Percentiles rank a stretch among this genome's conserved stretches.
Conservation (phyloP, 2,329 filamentous ascomycete genomes). For the Teratosphaeria epicoccoides region DNA sequence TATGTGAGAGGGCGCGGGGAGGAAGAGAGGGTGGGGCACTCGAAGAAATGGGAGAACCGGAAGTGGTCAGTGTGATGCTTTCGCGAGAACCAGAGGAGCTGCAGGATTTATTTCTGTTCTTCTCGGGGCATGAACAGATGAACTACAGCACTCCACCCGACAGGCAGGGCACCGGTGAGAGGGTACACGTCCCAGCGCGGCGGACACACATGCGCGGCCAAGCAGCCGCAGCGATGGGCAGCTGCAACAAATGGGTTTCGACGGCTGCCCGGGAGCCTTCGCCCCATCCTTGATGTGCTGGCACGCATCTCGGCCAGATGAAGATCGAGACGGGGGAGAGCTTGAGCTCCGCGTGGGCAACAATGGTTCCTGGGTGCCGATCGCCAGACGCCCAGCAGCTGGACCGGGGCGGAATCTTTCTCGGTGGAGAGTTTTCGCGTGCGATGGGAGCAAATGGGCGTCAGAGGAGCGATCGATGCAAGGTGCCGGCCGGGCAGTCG, state of each 20-base stretch:
- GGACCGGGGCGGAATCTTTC: conserved; percentile 6
- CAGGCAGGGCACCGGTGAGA: conserved; percentile 20
- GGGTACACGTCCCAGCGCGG: conserved; percentile 9
- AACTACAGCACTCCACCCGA: conserved; percentile 15
- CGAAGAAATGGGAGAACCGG: conserved; percentile 5
- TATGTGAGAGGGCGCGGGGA: conserved; percentile 4
- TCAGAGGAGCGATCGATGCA: conserved; percentile 12
- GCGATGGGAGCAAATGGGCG: conserved; percentile 10
- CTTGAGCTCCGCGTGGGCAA: conserved; percentile 21
- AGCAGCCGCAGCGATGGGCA: conserved; percentile 13
- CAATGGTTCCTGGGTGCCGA: conserved; percentile 23
- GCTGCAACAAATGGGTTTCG: conserved; percentile 18
- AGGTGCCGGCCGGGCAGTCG: conserved; percentile 3
- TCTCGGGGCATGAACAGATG: conserved; percentile 6
- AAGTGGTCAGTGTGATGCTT: conserved; percentile 3
- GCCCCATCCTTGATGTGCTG: conserved; percentile 68
- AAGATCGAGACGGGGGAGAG: conserved; percentile 24
- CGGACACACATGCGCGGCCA: conserved; percentile 1
- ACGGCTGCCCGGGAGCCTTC: conserved; percentile 25
- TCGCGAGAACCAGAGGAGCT: background rate
- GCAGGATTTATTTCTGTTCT: conserved; percentile 6
- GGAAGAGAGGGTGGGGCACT: conserved; percentile 5
- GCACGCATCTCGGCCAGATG: conserved; percentile 68
- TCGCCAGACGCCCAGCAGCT: conserved; percentile 18
- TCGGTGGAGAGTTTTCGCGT: conserved; percentile 8